Evolutionary conservation across 2,329 filamentous ascomycete species (phyloP), one percentile per base, ranked within the genome.

Genomic region (Aspergillus quadricinctus): DNA sequence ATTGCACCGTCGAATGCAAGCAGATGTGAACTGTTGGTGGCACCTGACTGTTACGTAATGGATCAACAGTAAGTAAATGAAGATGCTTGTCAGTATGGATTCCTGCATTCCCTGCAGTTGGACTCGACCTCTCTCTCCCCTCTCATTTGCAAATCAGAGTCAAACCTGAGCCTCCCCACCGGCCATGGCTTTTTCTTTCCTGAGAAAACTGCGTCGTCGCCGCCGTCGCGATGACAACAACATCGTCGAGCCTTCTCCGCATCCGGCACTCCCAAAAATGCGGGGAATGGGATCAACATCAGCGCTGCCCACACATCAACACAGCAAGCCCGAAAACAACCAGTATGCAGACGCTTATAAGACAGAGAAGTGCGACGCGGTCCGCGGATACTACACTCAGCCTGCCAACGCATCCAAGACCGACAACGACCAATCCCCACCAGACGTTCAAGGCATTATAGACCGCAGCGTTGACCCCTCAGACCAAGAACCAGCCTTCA

Each of bases 401-500:
- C 41, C 8, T 45, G 41, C n/a, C 41, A 48, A 29, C n/a, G 27
- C 52, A 29, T 37, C 28, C 49, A 55, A 52, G n/a, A 17, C n/a
- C 41, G 19, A 21, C 49, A 21, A 14, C 41, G 27, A 21, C 49
- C 35, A 49, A 50, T 31, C 45, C 6, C 31, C 9, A 29, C 49
- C 19, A 28, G 31, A 37, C 21, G 6, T 1, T 21, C 52, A 31
- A 46, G 49, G 48, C 43, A 23, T 23, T 7, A 23, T 46, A 23
- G 43, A 57, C 14, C 52, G 52, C 10, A n/a, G 43, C 4, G 54
- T 48, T 4, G 52, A 49, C 49, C 35, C 27, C 8, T 46, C 56
- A 11, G 48, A 53, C 17, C 56, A 57, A 48, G 55, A 59, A 29
- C 50, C 54, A 6, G 41, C 48, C 4, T 51, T 40, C 23, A 45